These are phyloP conservation scores for Aureococcus anophagefferens DNA, from an alignment of 108 stramenopile genomes.

Conservation along the genomic window DNA sequence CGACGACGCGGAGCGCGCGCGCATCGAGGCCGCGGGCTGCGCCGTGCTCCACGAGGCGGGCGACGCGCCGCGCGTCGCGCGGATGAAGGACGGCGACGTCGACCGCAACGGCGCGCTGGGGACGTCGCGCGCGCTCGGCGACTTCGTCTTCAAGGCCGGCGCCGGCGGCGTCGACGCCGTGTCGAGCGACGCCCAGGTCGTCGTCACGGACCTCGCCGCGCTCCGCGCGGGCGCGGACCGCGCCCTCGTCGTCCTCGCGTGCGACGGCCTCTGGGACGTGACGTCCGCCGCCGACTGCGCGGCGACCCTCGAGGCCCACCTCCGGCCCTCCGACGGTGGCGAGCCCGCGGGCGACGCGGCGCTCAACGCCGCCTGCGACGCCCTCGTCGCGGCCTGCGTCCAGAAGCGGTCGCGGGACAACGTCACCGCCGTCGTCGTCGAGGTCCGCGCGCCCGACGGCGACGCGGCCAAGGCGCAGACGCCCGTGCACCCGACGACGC, in stretches of 20 bases:
- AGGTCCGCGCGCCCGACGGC: neutral
- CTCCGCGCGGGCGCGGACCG: constrained; percentile 57
- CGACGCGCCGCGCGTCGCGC: constrained; percentile 9
- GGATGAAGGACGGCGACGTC: constrained; percentile 21
- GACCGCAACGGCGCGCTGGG: constrained; percentile 48
- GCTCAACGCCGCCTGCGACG: constrained; percentile 33
- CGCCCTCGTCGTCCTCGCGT: constrained; percentile 69
- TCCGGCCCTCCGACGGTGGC: constrained; percentile 8
- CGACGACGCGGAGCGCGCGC: too few species aligned
- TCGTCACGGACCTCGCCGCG: constrained; percentile 31
- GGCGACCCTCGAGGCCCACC: constrained; percentile 47
- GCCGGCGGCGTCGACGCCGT: too few species aligned
- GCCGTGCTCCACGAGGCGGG: too few species aligned
- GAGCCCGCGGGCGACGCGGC: constrained; percentile 18
- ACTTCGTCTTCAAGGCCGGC: constrained; percentile 81
- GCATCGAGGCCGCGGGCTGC: too few species aligned
- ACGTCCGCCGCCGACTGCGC: constrained; percentile 60
- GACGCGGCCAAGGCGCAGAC: too few species aligned
- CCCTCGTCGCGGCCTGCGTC: constrained; percentile 55
- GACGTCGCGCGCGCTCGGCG: constrained; percentile 77
- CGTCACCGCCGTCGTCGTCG: constrained; percentile 67
- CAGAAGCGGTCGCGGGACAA: constrained; percentile 63
- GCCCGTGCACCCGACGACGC: too few species aligned
- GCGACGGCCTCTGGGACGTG: constrained; percentile 86
- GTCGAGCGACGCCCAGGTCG: constrained; percentile 59